A percentile compares a stretch with the other conserved stretches of the same genome.
These are phyloP conservation scores for Nemania sp. DNA, from an alignment of 2,329 filamentous ascomycete species.

Conservation along the genomic window DNA sequence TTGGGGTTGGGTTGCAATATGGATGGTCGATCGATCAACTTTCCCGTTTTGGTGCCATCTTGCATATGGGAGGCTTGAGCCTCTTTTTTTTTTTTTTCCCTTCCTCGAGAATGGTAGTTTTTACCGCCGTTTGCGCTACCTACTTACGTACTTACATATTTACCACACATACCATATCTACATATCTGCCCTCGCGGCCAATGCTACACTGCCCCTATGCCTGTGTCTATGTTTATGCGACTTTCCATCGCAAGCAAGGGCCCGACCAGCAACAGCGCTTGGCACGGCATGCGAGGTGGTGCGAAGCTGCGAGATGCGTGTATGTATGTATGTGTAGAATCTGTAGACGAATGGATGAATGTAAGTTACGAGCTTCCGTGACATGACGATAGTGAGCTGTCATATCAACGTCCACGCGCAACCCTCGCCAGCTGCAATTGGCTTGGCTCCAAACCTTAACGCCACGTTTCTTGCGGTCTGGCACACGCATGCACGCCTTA, in stretches of 20 bases:
- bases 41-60: constrained; percentile 9
- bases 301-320: not conserved
- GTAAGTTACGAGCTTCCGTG: not conserved
- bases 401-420: not conserved
- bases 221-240: not conserved
- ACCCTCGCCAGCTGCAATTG: not conserved
- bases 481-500: not conserved
- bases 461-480: constrained; percentile 5
- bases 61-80: constrained; percentile 17
- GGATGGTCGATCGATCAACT: not conserved
- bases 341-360: too few species aligned
- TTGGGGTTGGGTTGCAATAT: constrained; percentile 14
- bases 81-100: constrained; percentile 6
- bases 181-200: too few species aligned
- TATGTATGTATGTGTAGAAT: too few species aligned
- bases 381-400: not conserved
- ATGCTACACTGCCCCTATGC: too few species aligned
- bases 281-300: not conserved
- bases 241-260: not conserved
- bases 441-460: constrained; percentile 10
- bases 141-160: too few species aligned
- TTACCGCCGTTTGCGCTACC: not conserved
- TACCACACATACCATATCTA: too few species aligned
- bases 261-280: not conserved
- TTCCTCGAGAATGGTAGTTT: not conserved